Evolutionary conservation across 2,329 filamentous ascomycete species (phyloP).

Genomic region (Orbilia brochopaga): DNA sequence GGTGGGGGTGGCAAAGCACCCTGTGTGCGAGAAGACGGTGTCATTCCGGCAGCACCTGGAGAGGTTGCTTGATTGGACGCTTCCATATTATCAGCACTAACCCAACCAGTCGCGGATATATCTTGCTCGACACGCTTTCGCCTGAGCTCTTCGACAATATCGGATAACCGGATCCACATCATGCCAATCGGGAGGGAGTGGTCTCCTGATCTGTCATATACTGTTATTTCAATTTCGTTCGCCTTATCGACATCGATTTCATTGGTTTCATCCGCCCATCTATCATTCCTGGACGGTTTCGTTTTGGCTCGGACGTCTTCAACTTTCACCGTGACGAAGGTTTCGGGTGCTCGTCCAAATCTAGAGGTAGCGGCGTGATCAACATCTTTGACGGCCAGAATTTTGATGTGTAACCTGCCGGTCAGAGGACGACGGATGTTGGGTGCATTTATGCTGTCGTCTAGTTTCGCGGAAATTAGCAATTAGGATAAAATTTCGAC

Average conservation of each 20-base stretch:
- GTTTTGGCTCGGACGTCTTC: slow-evolving; percentile 94
- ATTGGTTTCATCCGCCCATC: slow-evolving; percentile 89
- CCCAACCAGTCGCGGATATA: slow-evolving; percentile 93
- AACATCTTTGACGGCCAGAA: slow-evolving; percentile 89
- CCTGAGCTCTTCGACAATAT: slow-evolving; percentile 96
- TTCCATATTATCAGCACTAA: slow-evolving; percentile 93
- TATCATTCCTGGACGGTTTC: slow-evolving; percentile 80
- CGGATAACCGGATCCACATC: slow-evolving; percentile 94
- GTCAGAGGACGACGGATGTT: slow-evolving; percentile 96
- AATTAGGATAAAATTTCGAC: slow-evolving; percentile 11
- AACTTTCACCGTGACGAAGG: slow-evolving; percentile 94
- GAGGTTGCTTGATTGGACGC: slow-evolving; percentile 26
- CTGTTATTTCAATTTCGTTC: slow-evolving; percentile 95
- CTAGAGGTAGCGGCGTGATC: slow-evolving; percentile 83
- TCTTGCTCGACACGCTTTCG: slow-evolving; percentile 97
- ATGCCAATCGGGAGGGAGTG: slow-evolving; percentile 91
- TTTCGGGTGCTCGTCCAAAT: slow-evolving; percentile 90
- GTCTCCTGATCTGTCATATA: slow-evolving; percentile 93
- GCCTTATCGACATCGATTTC: slow-evolving; percentile 96
- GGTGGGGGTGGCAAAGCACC: slow-evolving; percentile 61
- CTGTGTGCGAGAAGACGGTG: slow-evolving; percentile 65
- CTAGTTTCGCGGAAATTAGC: slow-evolving; percentile 61
- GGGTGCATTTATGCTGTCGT: slow-evolving; percentile 94
- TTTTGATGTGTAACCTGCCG: slow-evolving; percentile 82
- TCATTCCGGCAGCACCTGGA: slow-evolving; percentile 55